Conservation (phyloP, 176 grass and related monocot genomes). For the Saccharum officinarum region DNA sequence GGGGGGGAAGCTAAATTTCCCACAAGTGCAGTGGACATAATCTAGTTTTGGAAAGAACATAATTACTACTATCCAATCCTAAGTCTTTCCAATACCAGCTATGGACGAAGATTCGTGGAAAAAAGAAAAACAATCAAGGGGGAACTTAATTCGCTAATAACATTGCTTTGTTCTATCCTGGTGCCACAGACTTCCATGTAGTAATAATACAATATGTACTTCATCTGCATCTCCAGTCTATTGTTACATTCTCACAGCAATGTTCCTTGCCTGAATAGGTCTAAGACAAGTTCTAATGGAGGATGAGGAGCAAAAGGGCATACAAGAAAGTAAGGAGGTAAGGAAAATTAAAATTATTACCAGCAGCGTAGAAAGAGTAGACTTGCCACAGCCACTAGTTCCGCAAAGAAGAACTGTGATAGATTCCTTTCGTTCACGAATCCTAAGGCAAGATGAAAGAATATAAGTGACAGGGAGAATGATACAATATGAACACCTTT, state of each 20-base stretch:
- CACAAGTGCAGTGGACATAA: neutral
- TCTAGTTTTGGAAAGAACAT: neutral
- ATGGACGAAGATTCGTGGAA: neutral
- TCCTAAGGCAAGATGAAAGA: conserved; percentile 40
- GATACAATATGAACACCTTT: neutral
- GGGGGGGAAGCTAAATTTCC: neutral
- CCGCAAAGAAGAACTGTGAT: conserved; percentile 89
- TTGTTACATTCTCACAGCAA: conserved; percentile 1
- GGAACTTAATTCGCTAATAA: neutral
- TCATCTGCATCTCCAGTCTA: neutral
- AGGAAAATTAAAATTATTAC: conserved; percentile 38
- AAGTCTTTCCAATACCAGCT: neutral
- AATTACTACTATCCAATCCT: neutral
- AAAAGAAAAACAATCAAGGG: neutral
- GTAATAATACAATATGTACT: neutral
- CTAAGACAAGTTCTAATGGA: neutral
- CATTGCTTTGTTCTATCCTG: neutral
- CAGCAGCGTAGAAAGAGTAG: conserved; percentile 91
- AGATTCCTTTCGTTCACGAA: conserved; percentile 85
- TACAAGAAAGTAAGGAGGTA: conserved; percentile 7
- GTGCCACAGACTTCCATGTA: neutral
- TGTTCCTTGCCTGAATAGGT: neutral
- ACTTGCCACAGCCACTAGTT: conserved; percentile 96
- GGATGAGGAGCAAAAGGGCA: neutral
- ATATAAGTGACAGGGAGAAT: neutral